Conservation (phyloP, 495 filamentous ascomycete genomes). For the Amphirosellinia nigrospora region DNA sequence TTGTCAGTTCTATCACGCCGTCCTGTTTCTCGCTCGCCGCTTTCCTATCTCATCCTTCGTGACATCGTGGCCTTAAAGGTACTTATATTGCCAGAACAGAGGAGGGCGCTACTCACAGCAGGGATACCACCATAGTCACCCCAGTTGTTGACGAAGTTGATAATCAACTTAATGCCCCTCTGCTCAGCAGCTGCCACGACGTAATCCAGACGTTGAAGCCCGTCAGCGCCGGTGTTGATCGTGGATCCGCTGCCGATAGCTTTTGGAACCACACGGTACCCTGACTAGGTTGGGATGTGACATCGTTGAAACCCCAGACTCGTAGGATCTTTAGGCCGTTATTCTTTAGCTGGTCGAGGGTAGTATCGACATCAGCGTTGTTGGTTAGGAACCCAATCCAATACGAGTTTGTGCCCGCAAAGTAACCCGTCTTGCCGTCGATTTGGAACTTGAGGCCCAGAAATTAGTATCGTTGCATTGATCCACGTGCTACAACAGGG, state of each 20-base stretch:
- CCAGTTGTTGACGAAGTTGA: constrained; percentile 61
- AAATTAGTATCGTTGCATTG: background rate
- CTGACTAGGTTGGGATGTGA: constrained; percentile 45
- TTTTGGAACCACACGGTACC: constrained; percentile 67
- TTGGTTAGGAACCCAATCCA: constrained; percentile 74
- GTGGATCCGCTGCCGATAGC: constrained; percentile 56
- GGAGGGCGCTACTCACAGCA: constrained; percentile 29
- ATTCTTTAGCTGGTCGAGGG: constrained; percentile 53
- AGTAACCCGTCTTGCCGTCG: constrained; percentile 66
- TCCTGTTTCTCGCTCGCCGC: constrained; percentile 13
- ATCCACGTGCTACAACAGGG: background rate
- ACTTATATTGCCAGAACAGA: background rate
- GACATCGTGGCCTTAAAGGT: too few species aligned
- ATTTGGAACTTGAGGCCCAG: constrained; percentile 56
- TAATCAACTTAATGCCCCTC: constrained; percentile 64
- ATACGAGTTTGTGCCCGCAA: constrained; percentile 75
- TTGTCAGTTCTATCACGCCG: background rate
- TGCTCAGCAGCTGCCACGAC: constrained; percentile 66
- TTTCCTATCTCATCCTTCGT: background rate
- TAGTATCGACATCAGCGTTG: constrained; percentile 67
- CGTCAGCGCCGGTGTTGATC: constrained; percentile 71
- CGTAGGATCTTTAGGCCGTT: constrained; percentile 72
- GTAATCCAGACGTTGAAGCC: constrained; percentile 70
- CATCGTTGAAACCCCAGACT: constrained; percentile 76
- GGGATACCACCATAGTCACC: constrained; percentile 56